Evolutionary conservation across 352 stramenopile genomes (phyloP).

Genomic region (Elongisporangium undulatum): DNA sequence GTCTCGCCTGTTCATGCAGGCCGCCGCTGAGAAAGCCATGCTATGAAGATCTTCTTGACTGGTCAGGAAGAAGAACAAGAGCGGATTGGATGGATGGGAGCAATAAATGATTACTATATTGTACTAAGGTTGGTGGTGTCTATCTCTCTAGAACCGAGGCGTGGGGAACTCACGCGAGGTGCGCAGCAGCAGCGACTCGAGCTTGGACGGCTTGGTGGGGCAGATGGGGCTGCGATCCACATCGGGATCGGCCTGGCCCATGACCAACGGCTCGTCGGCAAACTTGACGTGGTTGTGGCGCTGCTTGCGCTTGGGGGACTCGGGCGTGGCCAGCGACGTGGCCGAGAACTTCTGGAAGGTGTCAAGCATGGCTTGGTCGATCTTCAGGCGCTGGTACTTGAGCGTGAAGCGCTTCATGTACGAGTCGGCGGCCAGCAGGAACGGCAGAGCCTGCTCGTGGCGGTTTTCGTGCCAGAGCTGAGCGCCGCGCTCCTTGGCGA

Average conservation of each 20-base stretch:
- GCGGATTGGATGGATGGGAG: not conserved
- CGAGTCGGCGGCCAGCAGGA: slow-evolving; percentile 75
- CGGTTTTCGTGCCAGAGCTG: slow-evolving; percentile 87
- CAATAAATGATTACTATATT: slow-evolving; percentile 1
- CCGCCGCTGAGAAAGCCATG: too few relatives aligned
- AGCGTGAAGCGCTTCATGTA: slow-evolving; percentile 89
- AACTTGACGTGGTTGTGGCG: slow-evolving; percentile 53
- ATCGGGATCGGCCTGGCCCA: slow-evolving; percentile 67
- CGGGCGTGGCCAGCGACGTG: not conserved
- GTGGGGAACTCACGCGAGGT: slow-evolving; percentile 82
- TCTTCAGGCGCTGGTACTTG: slow-evolving; percentile 84
- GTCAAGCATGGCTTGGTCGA: slow-evolving; percentile 81
- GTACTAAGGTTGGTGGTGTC: not conserved
- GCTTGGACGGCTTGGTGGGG: slow-evolving; percentile 72
- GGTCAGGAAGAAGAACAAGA: too few relatives aligned
- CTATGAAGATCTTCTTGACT: too few relatives aligned
- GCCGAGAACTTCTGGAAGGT: slow-evolving; percentile 30
- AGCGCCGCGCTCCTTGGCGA: slow-evolving; percentile 69
- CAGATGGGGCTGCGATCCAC: slow-evolving; percentile 73
- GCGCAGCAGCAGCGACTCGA: slow-evolving; percentile 79
- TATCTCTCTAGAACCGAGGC: slow-evolving; percentile 50
- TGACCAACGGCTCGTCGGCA: slow-evolving; percentile 47
- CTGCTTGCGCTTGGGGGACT: slow-evolving; percentile 20
- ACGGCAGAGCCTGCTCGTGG: slow-evolving; percentile 70
- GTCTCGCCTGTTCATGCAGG: too few relatives aligned